Conservation (phyloP, 257 asterid species). For the Echium plantagineum region DNA sequence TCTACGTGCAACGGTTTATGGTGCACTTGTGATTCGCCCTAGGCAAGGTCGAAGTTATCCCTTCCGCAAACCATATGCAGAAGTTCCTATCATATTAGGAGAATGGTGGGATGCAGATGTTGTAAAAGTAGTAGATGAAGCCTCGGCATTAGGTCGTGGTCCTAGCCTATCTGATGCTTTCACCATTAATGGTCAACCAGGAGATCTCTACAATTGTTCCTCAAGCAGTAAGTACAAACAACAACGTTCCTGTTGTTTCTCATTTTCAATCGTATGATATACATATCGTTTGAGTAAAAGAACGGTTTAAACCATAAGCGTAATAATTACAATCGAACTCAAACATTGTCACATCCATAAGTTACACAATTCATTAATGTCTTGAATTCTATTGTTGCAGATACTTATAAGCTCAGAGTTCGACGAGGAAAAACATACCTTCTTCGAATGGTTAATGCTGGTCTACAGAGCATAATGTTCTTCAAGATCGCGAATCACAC, state of each 20-base stretch:
- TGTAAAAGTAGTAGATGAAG: conserved; percentile 38
- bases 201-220: conserved; percentile 57
- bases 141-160: conserved; percentile 29
- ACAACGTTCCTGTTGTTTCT: no score
- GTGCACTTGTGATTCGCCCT: conserved; percentile 55
- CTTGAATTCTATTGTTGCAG: conserved; percentile 13
- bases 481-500: conserved; percentile 63
- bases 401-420: conserved; percentile 31
- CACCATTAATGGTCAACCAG: conserved; percentile 61
- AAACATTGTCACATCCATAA: no score
- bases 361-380: background rate
- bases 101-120: conserved; percentile 76
- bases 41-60: conserved; percentile 45
- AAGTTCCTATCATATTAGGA: conserved; percentile 57
- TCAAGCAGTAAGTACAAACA: conserved; percentile 26
- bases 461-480: conserved; percentile 46
- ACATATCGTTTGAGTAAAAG: no score
- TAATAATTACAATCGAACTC: no score
- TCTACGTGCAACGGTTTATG: no score
- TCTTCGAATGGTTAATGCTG: conserved; percentile 72
- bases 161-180: conserved; percentile 53
- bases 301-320: no score
- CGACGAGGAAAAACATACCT: no score
- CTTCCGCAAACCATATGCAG: conserved; percentile 47
- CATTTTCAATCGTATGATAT: no score